phyloP scores from a whole-genome alignment of 2,329 filamentous ascomycete species.

The Akanthomyces dipterigenus region DNA sequence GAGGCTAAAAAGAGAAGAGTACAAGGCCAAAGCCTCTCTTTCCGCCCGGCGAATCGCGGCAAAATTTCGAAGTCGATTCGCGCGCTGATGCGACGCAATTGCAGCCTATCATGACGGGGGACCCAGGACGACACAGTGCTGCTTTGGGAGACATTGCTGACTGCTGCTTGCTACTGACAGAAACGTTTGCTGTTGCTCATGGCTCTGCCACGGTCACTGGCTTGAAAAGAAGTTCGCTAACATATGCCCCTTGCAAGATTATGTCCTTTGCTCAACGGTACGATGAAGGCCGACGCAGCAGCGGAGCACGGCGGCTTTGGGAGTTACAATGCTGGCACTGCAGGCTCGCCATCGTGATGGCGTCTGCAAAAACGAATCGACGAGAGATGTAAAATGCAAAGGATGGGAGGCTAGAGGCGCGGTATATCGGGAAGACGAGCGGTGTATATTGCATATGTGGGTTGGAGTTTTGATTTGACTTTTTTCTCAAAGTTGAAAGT shows the following conservation, averaged over 20 bases:
- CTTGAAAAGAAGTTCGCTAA: slow-evolving; percentile 20
- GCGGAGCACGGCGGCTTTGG: slow-evolving; percentile 54
- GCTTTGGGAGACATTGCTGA: slow-evolving; percentile 11
- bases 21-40: background rate
- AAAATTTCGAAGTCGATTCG: background rate
- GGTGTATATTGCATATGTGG: background rate
- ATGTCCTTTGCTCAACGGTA: slow-evolving; percentile 80
- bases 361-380: too few relatives aligned
- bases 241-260: slow-evolving; percentile 44
- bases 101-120: background rate
- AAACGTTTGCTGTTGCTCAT: background rate
- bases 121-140: background rate
- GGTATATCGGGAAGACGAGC: background rate
- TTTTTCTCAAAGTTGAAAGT: background rate
- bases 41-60: background rate
- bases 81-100: background rate
- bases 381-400: background rate
- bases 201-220: slow-evolving; percentile 19
- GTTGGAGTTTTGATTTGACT: background rate
- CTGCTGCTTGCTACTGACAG: background rate
- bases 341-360: slow-evolving; percentile 3
- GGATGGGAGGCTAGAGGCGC: background rate
- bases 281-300: slow-evolving; percentile 56
- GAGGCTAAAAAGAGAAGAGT: background rate
- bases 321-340: slow-evolving; percentile 36